Evolutionary conservation across 2,329 filamentous ascomycete genomes (phyloP), one percentile per base, ranked within the genome.

Genomic region (Paraconiothyrium brasiliense): DNA sequence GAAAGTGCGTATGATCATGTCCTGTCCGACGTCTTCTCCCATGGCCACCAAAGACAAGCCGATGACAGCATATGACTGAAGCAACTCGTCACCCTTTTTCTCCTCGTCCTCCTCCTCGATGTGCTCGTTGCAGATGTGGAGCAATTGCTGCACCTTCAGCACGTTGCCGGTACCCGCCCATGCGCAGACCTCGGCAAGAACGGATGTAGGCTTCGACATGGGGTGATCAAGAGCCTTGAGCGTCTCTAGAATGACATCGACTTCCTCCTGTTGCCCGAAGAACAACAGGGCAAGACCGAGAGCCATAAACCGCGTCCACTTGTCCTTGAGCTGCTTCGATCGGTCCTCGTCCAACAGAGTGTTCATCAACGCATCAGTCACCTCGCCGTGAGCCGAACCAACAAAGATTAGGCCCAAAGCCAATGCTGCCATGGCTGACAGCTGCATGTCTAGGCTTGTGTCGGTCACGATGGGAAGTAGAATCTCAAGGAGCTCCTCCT

Each of bases 91-190:
- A 30, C 93, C 93, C 83, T 95, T 95, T 85, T 96, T 97, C 70
- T 83, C 80, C 69, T 97, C 93, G 44, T 97, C 93, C 57, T 92
- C 90, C 67, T 97, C 94, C 71, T 98, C 95, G 67, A 97, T 91
- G 74, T 97, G 93, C 80, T 98, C 94, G 74, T 97, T 98, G 84
- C 95, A 99, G 74, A 98, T 94, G 80, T 98, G 95, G 48, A 99
- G 88, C 63, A 99, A 87, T 80, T 98, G 94, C 80, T 99, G 95
- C 58, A 99, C 89, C 85, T 99, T 99, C 69, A 99, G 84, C 60
- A 99, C 95, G 9, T 95, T 94, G 66, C 96, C 95, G 49, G 96
- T 99, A 60, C 95, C 95, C 54, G 95, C 95, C 93, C 94, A 99
- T 4, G 95, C 95, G 76, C 96, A 99, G 59, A 98, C 97, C 74